These are phyloP conservation scores for Clitopilus hobsonii DNA, from an alignment of 768 basidiomycete genomes.

Conservation along the genomic window DNA sequence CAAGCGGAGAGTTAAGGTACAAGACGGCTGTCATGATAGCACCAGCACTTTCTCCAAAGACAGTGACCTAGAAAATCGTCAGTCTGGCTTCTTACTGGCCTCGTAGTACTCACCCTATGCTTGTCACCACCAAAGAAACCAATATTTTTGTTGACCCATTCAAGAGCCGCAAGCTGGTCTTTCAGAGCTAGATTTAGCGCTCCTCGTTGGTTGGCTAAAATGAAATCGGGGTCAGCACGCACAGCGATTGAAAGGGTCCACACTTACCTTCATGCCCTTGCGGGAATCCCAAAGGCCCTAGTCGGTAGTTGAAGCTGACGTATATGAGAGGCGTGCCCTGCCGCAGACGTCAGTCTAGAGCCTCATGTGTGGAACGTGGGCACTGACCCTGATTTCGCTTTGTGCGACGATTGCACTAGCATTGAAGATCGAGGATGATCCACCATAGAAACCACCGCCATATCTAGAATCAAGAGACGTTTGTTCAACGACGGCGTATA, in stretches of 20 bases:
- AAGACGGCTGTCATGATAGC: slow-evolving; percentile 35
- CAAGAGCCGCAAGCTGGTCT: slow-evolving; percentile 34
- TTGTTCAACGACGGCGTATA: background rate
- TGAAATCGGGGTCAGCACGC: background rate
- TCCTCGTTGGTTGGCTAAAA: slow-evolving; percentile 21
- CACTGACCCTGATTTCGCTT: slow-evolving; percentile 17
- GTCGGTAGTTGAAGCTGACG: slow-evolving; percentile 35
- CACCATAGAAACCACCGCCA: slow-evolving; percentile 17
- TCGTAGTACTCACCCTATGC: no score
- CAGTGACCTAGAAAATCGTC: slow-evolving; percentile 39
- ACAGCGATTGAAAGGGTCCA: background rate
- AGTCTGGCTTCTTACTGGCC: no score
- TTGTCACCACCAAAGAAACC: slow-evolving; percentile 50
- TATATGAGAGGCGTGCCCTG: slow-evolving; percentile 40
- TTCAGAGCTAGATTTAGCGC: slow-evolving; percentile 36
- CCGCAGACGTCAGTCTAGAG: background rate
- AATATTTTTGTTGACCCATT: slow-evolving; percentile 54
- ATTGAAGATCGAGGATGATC: slow-evolving; percentile 15
- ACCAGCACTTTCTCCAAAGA: slow-evolving; percentile 46
- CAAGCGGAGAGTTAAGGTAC: slow-evolving; percentile 25
- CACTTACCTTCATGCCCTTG: slow-evolving; percentile 25
- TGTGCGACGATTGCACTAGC: slow-evolving; percentile 21
- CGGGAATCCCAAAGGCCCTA: slow-evolving; percentile 43
- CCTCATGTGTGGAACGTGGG: background rate
- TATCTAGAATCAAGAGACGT: background rate